Evolutionary conservation across 179 eudicot species (phyloP).

Genomic region (Spergularia azorica): DNA sequence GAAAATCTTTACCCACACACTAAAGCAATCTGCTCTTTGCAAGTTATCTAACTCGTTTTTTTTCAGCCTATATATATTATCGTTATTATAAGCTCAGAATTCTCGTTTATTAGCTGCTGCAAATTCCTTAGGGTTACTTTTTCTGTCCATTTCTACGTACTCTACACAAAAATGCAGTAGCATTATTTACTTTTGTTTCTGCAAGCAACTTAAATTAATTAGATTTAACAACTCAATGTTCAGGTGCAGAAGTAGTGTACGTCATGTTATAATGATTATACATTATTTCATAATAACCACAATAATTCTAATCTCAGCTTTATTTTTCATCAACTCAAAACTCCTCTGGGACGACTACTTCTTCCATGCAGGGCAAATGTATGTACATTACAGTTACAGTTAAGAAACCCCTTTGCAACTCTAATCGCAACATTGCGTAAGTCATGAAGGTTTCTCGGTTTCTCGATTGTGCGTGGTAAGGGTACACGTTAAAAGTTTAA

Average conservation of each 20-base stretch:
- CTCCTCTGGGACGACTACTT: constrained; percentile 12
- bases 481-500: too few relatives aligned
- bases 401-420: too few relatives aligned
- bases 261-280: constrained; percentile 17
- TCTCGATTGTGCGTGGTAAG: too few relatives aligned
- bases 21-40: constrained; percentile 25
- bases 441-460: too few relatives aligned
- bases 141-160: constrained; percentile 14
- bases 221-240: neutral
- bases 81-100: neutral
- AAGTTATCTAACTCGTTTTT: constrained; percentile 22
- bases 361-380: too few relatives aligned
- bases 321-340: constrained; percentile 20
- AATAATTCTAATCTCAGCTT: neutral
- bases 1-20: constrained; percentile 26
- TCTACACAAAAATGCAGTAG: too few relatives aligned
- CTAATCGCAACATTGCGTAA: too few relatives aligned
- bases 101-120: too few relatives aligned
- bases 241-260: neutral
- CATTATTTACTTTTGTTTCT: too few relatives aligned
- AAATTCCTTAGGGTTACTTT: neutral
- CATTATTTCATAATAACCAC: neutral
- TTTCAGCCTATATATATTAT: neutral
- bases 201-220: neutral
- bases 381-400: too few relatives aligned